Base-by-base conservation (phyloP, 352 stramenopile species). In the Plasmopara muralis region DNA sequence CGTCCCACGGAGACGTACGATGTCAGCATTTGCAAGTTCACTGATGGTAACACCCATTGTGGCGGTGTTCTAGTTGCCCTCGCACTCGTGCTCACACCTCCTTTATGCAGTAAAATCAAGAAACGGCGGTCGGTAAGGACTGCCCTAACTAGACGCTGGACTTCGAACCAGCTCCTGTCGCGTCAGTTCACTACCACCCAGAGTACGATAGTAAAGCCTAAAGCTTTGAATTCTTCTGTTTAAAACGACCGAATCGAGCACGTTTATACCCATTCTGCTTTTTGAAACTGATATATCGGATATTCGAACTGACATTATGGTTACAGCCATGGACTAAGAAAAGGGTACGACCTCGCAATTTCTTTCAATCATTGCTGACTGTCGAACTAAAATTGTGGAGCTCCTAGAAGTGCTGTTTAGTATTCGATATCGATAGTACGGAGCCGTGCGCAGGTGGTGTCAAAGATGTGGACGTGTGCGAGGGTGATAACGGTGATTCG, bases 401-500 rank as follows among this genome's bases (percentile, higher is more conserved):
- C 6, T 4, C 20, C n/a, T 2, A 9, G 9, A 4, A 30, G 1
- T 30, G 39, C 10, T 13, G 8, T 2, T 8, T 2, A n/a, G 6
- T 40, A 6, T 43, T n/a, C 10, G 5, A 14, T 6, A 57, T 59
- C n/a, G 50, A 55, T 47, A 49, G 48, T 42, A 57, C 53, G 4
- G 53, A 64, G 20, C 29, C 69, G 9, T 74, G 66, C 16, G 57
- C 66, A 28, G 65, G 56, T 39, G 59, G 57, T 9, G 35, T 49
- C 9, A 30, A 50, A 15, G 55, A 52, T 12, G 54, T 69, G 33
- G 60, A 53, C 14, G 31, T 62, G 28, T 74, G 68, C 54, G 20
- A 65, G 39, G 60, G 62, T 14, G 65, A 77, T 47, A 66, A 41
- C 2, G 68, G 68, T 20, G 62, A 64, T n/a, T 30, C 41, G 16